Evolutionary conservation across 805 yeast species (phyloP).

Genomic region (Myxozyma sirexii): DNA sequence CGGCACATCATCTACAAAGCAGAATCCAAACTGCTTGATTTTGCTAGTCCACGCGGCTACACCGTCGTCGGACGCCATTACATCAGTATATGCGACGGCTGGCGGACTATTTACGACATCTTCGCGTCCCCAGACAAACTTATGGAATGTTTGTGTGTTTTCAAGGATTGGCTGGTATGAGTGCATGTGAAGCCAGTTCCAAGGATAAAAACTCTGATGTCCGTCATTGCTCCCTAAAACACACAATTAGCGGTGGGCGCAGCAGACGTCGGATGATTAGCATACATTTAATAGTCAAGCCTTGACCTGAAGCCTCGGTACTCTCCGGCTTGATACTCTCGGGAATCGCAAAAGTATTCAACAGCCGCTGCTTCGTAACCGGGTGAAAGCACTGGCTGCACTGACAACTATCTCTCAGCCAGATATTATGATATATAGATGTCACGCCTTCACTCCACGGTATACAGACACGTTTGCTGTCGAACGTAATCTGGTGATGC

Average conservation of each 20-base stretch:
- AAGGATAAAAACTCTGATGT: conserved; percentile 47
- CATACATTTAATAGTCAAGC: conserved; percentile 35
- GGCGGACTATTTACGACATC: conserved; percentile 50
- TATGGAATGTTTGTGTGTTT: conserved; percentile 41
- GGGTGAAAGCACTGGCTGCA: conserved; percentile 58
- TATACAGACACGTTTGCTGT: conserved; percentile 36
- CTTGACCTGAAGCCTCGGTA: conserved; percentile 29
- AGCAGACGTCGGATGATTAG: no score
- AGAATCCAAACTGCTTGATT: conserved; percentile 60
- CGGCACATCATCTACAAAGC: conserved; percentile 63
- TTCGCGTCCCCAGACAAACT: conserved; percentile 35
- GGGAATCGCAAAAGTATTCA: conserved; percentile 54
- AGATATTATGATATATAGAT: conserved; percentile 51
- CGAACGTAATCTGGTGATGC: conserved; percentile 35
- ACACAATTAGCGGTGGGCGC: conserved; percentile 32
- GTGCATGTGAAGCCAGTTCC: conserved; percentile 52
- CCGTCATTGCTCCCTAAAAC: conserved; percentile 47
- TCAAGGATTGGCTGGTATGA: conserved; percentile 55
- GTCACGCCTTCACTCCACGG: conserved; percentile 39
- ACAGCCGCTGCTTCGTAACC: conserved; percentile 60
- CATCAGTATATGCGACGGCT: conserved; percentile 50
- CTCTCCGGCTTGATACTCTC: conserved; percentile 39
- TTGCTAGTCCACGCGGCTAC: conserved; percentile 59
- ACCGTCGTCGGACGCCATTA: conserved; percentile 51
- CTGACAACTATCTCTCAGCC: conserved; percentile 69